These are phyloP conservation scores for Globisporangium nagaii DNA, from an alignment of 352 stramenopile genomes.

Conservation along the genomic window DNA sequence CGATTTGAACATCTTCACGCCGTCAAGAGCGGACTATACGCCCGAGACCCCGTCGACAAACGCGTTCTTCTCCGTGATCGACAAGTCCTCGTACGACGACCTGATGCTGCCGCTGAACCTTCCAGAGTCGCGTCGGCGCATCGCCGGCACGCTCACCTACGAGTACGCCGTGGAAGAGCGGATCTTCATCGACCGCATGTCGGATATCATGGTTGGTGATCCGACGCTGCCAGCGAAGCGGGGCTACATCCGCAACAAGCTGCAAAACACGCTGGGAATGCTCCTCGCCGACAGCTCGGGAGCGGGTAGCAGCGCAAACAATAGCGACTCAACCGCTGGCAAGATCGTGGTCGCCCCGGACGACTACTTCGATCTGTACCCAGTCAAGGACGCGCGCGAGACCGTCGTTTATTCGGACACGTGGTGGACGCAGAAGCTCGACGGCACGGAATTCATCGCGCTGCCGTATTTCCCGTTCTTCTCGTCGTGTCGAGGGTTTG, in stretches of 20 bases:
- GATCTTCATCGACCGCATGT: conserved; percentile 89
- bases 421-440: conserved; percentile 78
- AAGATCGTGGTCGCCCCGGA: conserved; percentile 27
- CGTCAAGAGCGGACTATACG: conserved; percentile 66
- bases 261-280: conserved; percentile 50
- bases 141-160: conserved; percentile 46
- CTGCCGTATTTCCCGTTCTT: conserved; percentile 96
- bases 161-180: conserved; percentile 69
- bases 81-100: conserved; percentile 64
- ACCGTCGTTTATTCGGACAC: conserved; percentile 37
- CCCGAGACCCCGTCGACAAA: conserved; percentile 48
- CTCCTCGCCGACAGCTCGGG: conserved; percentile 16
- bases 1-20: conserved; percentile 88
- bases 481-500: conserved; percentile 93
- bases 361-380: conserved; percentile 56
- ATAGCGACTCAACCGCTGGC: not conserved
- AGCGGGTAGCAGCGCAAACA: conserved; percentile 3
- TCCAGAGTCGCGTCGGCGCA: conserved; percentile 56
- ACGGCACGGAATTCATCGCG: conserved; percentile 61
- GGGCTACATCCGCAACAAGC: conserved; percentile 49
- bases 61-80: conserved; percentile 80
- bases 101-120: conserved; percentile 95
- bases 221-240: conserved; percentile 45
- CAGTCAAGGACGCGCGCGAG: conserved; percentile 32
- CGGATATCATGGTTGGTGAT: conserved; percentile 90